phyloP scores from a whole-genome alignment of 768 basidiomycete genomes.

The Pleurotus sapidus region DNA sequence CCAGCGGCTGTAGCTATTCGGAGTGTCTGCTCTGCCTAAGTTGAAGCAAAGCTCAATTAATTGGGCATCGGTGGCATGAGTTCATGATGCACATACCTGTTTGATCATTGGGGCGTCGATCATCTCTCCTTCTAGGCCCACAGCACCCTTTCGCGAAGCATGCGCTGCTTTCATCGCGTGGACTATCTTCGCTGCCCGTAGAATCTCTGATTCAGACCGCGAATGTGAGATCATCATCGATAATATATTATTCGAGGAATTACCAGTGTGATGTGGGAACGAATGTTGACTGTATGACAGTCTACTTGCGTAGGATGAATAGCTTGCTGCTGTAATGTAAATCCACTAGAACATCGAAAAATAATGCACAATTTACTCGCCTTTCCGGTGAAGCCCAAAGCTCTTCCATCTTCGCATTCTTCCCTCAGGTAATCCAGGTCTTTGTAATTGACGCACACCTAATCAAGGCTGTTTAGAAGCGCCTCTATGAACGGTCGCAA shows the following conservation, averaged over 20 bases:
- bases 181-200: slow-evolving; percentile 72
- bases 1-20: slow-evolving; percentile 7
- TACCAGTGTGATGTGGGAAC: slow-evolving; percentile 73
- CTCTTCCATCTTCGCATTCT: slow-evolving; percentile 77
- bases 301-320: slow-evolving; percentile 88
- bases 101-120: slow-evolving; percentile 91
- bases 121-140: slow-evolving; percentile 82
- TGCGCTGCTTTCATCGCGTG: slow-evolving; percentile 61
- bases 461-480: neutral
- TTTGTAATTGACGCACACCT: slow-evolving; percentile 91
- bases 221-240: neutral
- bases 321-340: slow-evolving; percentile 64
- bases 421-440: slow-evolving; percentile 61
- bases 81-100: slow-evolving; percentile 43
- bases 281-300: slow-evolving; percentile 73
- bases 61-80: neutral
- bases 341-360: slow-evolving; percentile 1
- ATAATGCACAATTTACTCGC: slow-evolving; percentile 28
- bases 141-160: slow-evolving; percentile 55
- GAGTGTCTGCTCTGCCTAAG: slow-evolving; percentile 9
- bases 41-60: neutral
- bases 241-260: slow-evolving; percentile 1
- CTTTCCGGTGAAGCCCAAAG: slow-evolving; percentile 92
- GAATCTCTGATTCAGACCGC: slow-evolving; percentile 54
- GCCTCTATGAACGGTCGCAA: neutral